Evolutionary conservation across 371 early-diverging fungal genomes (phyloP), one percentile per base, ranked within the genome.

Genomic region (Mortierella sp.): DNA sequence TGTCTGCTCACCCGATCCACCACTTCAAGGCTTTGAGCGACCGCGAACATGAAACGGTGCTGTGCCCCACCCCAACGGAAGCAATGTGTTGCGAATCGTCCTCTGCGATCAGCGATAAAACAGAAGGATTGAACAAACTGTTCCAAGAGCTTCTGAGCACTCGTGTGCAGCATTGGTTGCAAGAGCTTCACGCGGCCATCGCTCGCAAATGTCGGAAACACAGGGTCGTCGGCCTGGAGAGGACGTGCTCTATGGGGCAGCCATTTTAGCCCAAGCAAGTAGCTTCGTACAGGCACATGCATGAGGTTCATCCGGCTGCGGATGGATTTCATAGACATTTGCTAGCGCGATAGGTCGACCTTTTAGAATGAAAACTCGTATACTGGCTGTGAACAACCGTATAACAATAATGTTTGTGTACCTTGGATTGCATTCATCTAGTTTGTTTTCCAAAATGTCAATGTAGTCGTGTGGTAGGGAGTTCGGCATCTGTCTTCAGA

Each of bases 41-140:
- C 65, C 65, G 41, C 49, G 19, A 51, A 50, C 44, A 64, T 56
- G 17, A 64, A 50, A 0, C 57, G 65, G 23, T 64, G 42, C 50
- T 64, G 65, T 5, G 65, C 65, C 2, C 65, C 65, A 8, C 65
- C 44, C 1, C 65, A 9, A 9, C 65, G 52, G 49, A 64, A 56
- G 23, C 65, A 64, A 24, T 64, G 65, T 1, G 56, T 64, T 0
- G 50, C 39, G 23, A 48, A 56, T 2, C 31, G 32, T 11, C 51
- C 43, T 11, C 48, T 27, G 19, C 19, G 51, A 4, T 27, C 12
- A n/a, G 4, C 41, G 4, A 47, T 8, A 3, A 62, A 2, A 11
- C 49, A 28, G 12, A 46, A 31, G 2, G 52, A n/a, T 1, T 2
- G n/a, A 0, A 53, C 23, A 19, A 54, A 62, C 11, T 19, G 6